These are phyloP conservation scores for Tardiomyces digboiensis DNA, from an alignment of 1,139 yeast species.

Conservation along the genomic window DNA sequence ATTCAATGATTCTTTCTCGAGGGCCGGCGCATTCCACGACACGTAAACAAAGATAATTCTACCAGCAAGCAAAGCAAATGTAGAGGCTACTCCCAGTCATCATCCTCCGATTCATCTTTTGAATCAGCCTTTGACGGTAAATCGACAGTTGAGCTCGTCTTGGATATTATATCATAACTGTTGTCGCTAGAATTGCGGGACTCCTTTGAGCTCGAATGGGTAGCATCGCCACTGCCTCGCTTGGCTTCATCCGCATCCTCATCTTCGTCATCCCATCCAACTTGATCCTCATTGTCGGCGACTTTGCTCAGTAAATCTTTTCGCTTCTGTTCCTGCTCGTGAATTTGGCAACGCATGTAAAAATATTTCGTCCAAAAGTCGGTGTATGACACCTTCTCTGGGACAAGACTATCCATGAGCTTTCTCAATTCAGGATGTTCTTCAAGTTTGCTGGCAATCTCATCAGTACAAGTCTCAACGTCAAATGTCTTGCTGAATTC, in stretches of 20 bases:
- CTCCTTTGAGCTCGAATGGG: conserved; percentile 5
- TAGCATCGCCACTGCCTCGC: conserved; percentile 4
- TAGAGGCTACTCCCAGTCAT: conserved; percentile 44
- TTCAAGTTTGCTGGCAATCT: conserved; percentile 40
- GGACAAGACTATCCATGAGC: conserved; percentile 60
- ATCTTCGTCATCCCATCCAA: conserved; percentile 25
- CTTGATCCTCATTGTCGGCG: conserved; percentile 32
- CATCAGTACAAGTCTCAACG: conserved; percentile 42
- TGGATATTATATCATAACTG: conserved; percentile 32
- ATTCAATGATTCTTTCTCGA: too few relatives aligned
- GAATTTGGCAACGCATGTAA: conserved; percentile 42
- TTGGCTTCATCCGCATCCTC: conserved; percentile 25
- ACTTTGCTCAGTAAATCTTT: conserved; percentile 44
- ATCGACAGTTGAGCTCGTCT: conserved; percentile 27
- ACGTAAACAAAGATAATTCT: too few relatives aligned
- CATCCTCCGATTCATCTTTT: conserved; percentile 19
- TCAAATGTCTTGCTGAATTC: conserved; percentile 30
- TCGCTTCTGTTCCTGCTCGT: conserved; percentile 57
- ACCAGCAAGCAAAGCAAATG: neutral
- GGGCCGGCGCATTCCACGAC: too few relatives aligned
- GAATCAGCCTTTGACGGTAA: conserved; percentile 9
- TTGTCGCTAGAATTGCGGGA: conserved; percentile 32
- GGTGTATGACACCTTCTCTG: conserved; percentile 46
- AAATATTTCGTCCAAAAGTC: conserved; percentile 75
- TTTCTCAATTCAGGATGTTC: conserved; percentile 45